Base-by-base conservation (phyloP, 2,329 filamentous ascomycete genomes). In the Xylariaceae sp. region DNA sequence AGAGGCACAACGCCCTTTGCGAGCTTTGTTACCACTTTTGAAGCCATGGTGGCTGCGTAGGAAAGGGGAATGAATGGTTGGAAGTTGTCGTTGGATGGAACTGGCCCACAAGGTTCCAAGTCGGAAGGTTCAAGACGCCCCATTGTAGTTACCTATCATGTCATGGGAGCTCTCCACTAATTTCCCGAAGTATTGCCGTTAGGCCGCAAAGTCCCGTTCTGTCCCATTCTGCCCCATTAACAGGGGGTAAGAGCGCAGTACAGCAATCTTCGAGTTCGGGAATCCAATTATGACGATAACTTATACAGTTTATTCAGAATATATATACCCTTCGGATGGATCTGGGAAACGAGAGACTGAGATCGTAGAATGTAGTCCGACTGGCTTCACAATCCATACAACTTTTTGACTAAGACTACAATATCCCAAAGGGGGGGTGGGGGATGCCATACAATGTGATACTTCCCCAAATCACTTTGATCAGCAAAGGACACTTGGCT, bases 11-110 rank as follows among this genome's bases (percentile, higher is more conserved):
- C 75, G 64, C 76, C 75, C 60, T 77, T 76, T 54, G 74, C 77
- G 65, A 76, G 76, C 69, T 83, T 83, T 53, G 76, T 76, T 67
- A 73, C 78, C 67, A 74, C 80, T 73, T 84, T 83, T 63, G 80
- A 80, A 65, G 80, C 81, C 83, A 86, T 86, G 59, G 65, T 76
- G 72, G 67, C 71, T 66, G 50, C 67, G 57, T 65, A 47, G 51
- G 54, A 56, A 53, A 51, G 53, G 59, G 55, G 53, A 51, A 52
- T 57, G 62, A 59, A 52, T 57, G 62, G 60, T 54, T 62, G 57
- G 50, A 48, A 51, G 47, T 19, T 48, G 52, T 35, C 47, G 54
- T 44, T 56, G 19, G 58, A 58, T 56, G 44, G 44, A 37, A 47
- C 54, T 43, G 62, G 56, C 19, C 19, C 19, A 53, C 60, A 58